phyloP scores from a whole-genome alignment of 2,329 filamentous ascomycete genomes.

The Hirsutella rhossiliensis region DNA sequence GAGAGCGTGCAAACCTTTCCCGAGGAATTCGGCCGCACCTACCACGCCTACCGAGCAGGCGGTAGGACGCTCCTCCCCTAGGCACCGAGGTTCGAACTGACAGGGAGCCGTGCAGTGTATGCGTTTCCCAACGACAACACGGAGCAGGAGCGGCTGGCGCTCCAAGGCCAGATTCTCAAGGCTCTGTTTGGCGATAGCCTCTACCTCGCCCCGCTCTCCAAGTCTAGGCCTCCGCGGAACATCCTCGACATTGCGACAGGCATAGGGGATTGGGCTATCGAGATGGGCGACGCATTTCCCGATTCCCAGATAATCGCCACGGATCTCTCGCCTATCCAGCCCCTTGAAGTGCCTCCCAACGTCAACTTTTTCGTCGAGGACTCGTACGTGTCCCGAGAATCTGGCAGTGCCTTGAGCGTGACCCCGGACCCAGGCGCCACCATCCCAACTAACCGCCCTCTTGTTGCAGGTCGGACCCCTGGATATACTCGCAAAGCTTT shows the following conservation, averaged over 20 bases:
- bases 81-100: neutral
- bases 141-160: conserved; percentile 28
- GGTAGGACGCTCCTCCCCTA: conserved; percentile 21
- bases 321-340: conserved; percentile 58
- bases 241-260: conserved; percentile 33
- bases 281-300: conserved; percentile 52
- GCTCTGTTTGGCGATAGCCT: conserved; percentile 26
- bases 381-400: conserved; percentile 18
- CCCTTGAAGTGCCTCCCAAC: conserved; percentile 55
- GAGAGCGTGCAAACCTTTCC: conserved; percentile 29
- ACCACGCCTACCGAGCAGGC: conserved; percentile 33
- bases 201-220: conserved; percentile 28
- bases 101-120: conserved; percentile 22
- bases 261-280: conserved; percentile 50
- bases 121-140: conserved; percentile 31
- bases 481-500: conserved; percentile 40
- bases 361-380: conserved; percentile 67
- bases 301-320: conserved; percentile 46
- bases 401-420: too few relatives aligned
- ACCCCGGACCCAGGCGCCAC: too few relatives aligned
- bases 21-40: conserved; percentile 31
- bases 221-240: conserved; percentile 19
- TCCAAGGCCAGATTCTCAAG: conserved; percentile 26
- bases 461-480: conserved; percentile 29
- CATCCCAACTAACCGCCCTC: neutral